Conservation (phyloP, 2,329 filamentous ascomycete genomes). For the Curvularia hawaiiensis region DNA sequence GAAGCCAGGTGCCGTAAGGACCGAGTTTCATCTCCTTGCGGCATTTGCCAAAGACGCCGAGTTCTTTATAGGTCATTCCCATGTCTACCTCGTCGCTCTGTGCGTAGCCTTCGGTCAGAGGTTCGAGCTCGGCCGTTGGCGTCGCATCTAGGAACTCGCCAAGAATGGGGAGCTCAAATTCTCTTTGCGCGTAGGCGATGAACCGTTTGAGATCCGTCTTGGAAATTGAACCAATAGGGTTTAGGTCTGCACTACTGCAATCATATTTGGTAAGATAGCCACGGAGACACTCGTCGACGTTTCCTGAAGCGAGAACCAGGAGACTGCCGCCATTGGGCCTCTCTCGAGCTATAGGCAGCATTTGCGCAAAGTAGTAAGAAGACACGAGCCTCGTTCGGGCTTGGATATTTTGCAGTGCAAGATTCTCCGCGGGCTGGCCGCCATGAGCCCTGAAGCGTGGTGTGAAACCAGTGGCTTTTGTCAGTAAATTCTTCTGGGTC, state of each 20-base stretch:
- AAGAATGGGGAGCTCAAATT: constrained; percentile 69
- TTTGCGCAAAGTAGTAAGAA: constrained; percentile 67
- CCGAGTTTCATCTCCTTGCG: constrained; percentile 60
- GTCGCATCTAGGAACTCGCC: constrained; percentile 64
- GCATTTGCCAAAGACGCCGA: constrained; percentile 58
- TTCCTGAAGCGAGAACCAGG: constrained; percentile 70
- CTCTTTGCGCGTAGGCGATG: constrained; percentile 60
- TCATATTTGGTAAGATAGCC: constrained; percentile 75
- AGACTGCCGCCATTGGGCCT: constrained; percentile 62
- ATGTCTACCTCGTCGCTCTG: constrained; percentile 63
- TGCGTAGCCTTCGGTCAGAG: constrained; percentile 61
- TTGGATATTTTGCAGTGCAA: constrained; percentile 13
- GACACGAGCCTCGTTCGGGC: constrained; percentile 64
- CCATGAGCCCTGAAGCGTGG: constrained; percentile 69
- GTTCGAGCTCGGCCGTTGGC: constrained; percentile 60
- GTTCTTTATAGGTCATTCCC: constrained; percentile 57
- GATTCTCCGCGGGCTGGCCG: constrained; percentile 64
- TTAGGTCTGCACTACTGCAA: constrained; percentile 53
- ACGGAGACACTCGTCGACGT: constrained; percentile 61
- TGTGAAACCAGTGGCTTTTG: constrained; percentile 63
- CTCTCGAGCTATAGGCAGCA: constrained; percentile 64
- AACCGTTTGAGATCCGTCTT: constrained; percentile 76
- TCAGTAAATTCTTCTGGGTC: constrained; percentile 65
- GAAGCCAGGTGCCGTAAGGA: constrained; percentile 58
- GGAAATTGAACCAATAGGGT: constrained; percentile 65